Evolutionary conservation across 2,329 filamentous ascomycete species (phyloP).

Genomic region (Penicillium sp.): DNA sequence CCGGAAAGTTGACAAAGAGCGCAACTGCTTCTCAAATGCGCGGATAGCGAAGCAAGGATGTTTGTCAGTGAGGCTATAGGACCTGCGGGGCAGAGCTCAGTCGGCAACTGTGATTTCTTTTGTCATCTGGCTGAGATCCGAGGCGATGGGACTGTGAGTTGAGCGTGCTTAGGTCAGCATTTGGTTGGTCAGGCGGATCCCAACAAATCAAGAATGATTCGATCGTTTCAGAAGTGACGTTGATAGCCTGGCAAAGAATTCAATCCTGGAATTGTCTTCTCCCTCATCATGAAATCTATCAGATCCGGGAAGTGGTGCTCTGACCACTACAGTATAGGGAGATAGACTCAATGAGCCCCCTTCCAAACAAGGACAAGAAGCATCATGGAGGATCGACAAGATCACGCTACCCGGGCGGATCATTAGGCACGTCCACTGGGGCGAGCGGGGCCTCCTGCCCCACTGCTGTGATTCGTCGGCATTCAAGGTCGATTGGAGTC

Average conservation of each 20-base stretch:
- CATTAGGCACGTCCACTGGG: slow-evolving; percentile 1
- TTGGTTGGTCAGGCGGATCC: neutral
- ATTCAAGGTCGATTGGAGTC: neutral
- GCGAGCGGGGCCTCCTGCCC: neutral
- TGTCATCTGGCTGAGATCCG: neutral
- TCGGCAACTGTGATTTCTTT: neutral
- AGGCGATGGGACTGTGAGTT: neutral
- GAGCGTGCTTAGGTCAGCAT: neutral
- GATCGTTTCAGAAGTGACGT: neutral
- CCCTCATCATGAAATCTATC: neutral
- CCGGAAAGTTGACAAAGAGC: neutral
- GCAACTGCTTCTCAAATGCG: neutral
- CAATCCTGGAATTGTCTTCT: neutral
- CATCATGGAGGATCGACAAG: slow-evolving; percentile 8
- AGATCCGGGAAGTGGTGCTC: neutral
- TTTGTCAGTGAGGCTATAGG: neutral
- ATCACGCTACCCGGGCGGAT: slow-evolving; percentile 6
- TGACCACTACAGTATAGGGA: neutral
- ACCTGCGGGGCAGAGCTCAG: neutral
- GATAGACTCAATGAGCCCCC: neutral
- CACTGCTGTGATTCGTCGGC: neutral
- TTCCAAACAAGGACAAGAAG: neutral
- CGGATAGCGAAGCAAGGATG: neutral
- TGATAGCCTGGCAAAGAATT: neutral
- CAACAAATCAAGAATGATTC: neutral